These are phyloP conservation scores for Geotrichum phurueaensis DNA, from an alignment of 1,139 yeast species.

Conservation along the genomic window DNA sequence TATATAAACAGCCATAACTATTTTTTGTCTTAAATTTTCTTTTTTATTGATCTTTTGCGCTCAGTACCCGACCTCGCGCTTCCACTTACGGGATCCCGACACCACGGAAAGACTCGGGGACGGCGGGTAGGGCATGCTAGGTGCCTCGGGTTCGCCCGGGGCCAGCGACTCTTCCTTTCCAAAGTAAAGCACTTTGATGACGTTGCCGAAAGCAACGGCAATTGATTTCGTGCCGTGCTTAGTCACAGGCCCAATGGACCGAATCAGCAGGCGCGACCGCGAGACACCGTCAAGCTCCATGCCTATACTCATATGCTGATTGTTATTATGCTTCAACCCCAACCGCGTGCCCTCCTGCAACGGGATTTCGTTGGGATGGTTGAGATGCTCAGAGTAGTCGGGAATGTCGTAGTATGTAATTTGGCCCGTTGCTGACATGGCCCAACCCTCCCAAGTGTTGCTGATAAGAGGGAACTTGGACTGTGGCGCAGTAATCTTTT, in stretches of 20 bases:
- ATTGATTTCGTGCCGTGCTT: slow-evolving; percentile 75
- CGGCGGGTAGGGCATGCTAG: slow-evolving; percentile 2
- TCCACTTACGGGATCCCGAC: slow-evolving; percentile 13
- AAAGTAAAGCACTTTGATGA: slow-evolving; percentile 64
- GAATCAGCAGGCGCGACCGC: slow-evolving; percentile 38
- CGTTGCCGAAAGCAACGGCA: slow-evolving; percentile 65
- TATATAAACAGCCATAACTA: too few species aligned
- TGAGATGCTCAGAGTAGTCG: slow-evolving; percentile 22
- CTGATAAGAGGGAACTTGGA: slow-evolving; percentile 12
- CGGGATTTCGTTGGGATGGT: slow-evolving; percentile 1
- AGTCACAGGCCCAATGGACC: slow-evolving; percentile 47
- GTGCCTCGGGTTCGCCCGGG: neutral
- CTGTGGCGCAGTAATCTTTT: neutral
- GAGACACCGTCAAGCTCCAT: slow-evolving; percentile 12
- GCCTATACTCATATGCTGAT: slow-evolving; percentile 5
- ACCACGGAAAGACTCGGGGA: slow-evolving; percentile 3
- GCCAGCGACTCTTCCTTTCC: slow-evolving; percentile 48
- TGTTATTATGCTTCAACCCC: neutral
- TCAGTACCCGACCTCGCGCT: slow-evolving; percentile 16
- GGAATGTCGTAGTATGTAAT: slow-evolving; percentile 59
- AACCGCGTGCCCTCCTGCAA: neutral
- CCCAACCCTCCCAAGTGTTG: slow-evolving; percentile 70
- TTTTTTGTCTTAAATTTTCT: neutral
- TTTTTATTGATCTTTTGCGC: neutral
- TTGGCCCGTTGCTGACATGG: slow-evolving; percentile 59